phyloP scores from a whole-genome alignment of 2,329 filamentous ascomycete species.

The Colletotrichum godetiae region DNA sequence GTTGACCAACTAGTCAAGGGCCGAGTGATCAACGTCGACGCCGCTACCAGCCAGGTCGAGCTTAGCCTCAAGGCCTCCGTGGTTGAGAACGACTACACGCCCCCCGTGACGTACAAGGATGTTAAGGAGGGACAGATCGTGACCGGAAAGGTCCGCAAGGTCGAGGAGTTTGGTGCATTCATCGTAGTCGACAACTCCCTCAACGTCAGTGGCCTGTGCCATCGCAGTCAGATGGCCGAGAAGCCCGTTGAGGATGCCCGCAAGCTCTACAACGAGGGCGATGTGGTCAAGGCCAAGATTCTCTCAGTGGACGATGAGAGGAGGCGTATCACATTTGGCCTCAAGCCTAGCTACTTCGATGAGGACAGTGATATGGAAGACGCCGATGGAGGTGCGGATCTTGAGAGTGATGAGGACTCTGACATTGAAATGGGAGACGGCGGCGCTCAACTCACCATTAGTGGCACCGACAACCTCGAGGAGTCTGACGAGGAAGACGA shows the following conservation, averaged over 20 bases:
- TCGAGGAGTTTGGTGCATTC: constrained; percentile 95
- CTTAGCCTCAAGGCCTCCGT: constrained; percentile 89
- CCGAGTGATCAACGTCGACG: constrained; percentile 80
- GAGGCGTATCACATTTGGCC: constrained; percentile 85
- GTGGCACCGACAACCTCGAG: constrained; percentile 54
- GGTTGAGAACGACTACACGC: constrained; percentile 81
- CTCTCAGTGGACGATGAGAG: constrained; percentile 80
- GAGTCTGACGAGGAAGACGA: constrained; percentile 48
- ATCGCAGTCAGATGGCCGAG: constrained; percentile 92
- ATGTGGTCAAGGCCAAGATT: constrained; percentile 92
- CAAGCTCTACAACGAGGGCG: constrained; percentile 89
- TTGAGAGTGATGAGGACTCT: constrained; percentile 55
- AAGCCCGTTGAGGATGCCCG: constrained; percentile 84
- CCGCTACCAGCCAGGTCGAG: constrained; percentile 77
- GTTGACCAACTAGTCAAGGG: constrained; percentile 92
- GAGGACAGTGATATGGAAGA: constrained; percentile 64
- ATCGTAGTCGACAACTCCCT: constrained; percentile 87
- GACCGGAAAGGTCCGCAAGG: constrained; percentile 91
- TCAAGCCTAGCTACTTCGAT: constrained; percentile 93
- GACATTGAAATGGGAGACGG: constrained; percentile 63
- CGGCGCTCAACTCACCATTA: constrained; percentile 54
- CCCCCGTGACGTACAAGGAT: constrained; percentile 79
- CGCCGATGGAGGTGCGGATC: constrained; percentile 56
- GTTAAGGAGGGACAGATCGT: constrained; percentile 83
- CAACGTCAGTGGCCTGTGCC: constrained; percentile 93